Conservation (phyloP, 2,329 filamentous ascomycete genomes). For the Macroventuria anomochaeta region DNA sequence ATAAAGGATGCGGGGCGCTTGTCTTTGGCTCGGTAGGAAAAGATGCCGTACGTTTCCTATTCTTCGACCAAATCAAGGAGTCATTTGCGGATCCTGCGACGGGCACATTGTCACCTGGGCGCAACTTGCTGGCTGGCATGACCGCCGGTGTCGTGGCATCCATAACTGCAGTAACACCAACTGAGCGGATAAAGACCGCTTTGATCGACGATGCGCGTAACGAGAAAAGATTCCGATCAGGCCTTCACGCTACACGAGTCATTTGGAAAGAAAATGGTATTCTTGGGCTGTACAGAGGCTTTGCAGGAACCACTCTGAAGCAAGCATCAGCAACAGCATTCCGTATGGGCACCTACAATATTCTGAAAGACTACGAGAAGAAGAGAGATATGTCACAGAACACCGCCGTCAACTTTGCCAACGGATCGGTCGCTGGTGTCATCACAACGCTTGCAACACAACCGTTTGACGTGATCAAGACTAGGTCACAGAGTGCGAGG, state of each 20-base stretch:
- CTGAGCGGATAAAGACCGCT: conserved; percentile 72
- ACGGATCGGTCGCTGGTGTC: conserved; percentile 66
- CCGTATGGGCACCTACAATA: conserved; percentile 68
- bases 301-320: conserved; percentile 67
- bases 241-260: conserved; percentile 58
- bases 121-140: conserved; percentile 70
- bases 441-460: conserved; percentile 67
- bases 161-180: conserved; percentile 70
- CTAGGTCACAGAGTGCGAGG: conserved; percentile 64
- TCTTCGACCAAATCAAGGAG: conserved; percentile 70
- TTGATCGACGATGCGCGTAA: conserved; percentile 67
- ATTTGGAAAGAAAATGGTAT: conserved; percentile 62
- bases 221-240: conserved; percentile 57
- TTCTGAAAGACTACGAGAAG: conserved; percentile 65
- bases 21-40: conserved; percentile 68
- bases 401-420: conserved; percentile 64
- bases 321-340: conserved; percentile 68
- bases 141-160: conserved; percentile 66
- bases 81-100: conserved; percentile 62
- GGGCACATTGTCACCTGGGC: conserved; percentile 61
- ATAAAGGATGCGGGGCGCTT: conserved; percentile 68
- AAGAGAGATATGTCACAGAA: conserved; percentile 57
- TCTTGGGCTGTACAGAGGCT: conserved; percentile 64
- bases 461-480: conserved; percentile 70
- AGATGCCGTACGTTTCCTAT: conserved; percentile 70